A percentile compares a stretch with the other conserved stretches of the same genome.
Evolutionary conservation across 352 stramenopile species (phyloP).

Genomic region (Globisporangium radiosum): DNA sequence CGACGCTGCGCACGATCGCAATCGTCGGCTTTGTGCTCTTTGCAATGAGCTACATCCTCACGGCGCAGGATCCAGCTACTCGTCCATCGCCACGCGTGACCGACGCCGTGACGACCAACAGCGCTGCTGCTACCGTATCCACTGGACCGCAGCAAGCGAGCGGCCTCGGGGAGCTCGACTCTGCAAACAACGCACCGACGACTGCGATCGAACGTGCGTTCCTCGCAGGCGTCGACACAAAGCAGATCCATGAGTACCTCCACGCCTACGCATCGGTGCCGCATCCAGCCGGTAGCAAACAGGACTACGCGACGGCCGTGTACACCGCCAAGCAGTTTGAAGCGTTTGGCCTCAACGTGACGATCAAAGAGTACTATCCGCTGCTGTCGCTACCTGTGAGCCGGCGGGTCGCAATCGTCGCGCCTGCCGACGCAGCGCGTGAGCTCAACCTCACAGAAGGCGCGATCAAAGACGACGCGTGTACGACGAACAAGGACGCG

Average conservation of each 20-base stretch:
- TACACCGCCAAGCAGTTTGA: conserved; percentile 52
- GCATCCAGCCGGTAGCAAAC: conserved; percentile 31
- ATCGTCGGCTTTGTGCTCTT: conserved; percentile 29
- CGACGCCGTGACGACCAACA: neutral
- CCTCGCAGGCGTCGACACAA: conserved; percentile 21
- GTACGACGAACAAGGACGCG: conserved; percentile 46
- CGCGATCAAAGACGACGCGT: conserved; percentile 50
- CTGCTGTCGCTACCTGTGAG: conserved; percentile 63
- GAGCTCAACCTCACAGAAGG: conserved; percentile 57
- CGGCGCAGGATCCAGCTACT: conserved; percentile 7
- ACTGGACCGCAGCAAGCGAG: neutral
- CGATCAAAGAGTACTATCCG: conserved; percentile 61
- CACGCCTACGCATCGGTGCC: conserved; percentile 44
- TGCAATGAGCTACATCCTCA: conserved; percentile 20
- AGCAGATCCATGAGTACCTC: conserved; percentile 29
- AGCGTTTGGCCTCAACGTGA: conserved; percentile 50
- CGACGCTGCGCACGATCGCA: conserved; percentile 16
- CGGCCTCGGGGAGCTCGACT: neutral
- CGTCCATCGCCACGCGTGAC: neutral
- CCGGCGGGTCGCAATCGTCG: conserved; percentile 36
- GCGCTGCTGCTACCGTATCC: neutral
- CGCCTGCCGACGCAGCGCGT: conserved; percentile 19
- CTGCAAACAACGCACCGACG: neutral
- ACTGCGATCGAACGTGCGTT: conserved; percentile 10
- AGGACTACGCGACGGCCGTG: conserved; percentile 58